Evolutionary conservation across 139 green algal species (phyloP).

Genomic region (Chlamydomonas asymmetrica): DNA sequence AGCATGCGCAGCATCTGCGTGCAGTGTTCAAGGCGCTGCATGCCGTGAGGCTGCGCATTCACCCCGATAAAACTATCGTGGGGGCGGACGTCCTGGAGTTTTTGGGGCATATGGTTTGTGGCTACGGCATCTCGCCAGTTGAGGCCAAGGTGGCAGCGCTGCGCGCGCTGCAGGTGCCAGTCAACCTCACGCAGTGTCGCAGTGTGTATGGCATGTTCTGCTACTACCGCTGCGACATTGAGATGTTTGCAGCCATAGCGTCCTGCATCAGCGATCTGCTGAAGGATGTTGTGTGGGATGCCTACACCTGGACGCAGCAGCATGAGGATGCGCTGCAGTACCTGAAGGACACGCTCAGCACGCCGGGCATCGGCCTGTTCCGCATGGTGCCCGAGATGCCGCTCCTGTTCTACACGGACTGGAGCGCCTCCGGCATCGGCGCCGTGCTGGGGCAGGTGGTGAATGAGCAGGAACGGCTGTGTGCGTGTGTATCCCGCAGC

Average conservation of each 20-base stretch:
- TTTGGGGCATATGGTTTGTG: conserved; percentile 39
- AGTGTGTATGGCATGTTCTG: background rate
- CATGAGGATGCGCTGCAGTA: conserved; percentile 2
- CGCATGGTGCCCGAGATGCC: too few species aligned
- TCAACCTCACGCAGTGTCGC: too few species aligned
- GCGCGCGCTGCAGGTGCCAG: too few species aligned
- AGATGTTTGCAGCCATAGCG: conserved; percentile 4
- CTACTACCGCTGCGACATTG: background rate
- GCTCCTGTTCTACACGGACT: too few species aligned
- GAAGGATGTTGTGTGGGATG: conserved; percentile 8
- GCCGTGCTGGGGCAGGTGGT: conserved; percentile 39
- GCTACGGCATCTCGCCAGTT: background rate
- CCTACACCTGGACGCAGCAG: background rate
- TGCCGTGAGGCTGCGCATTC: conserved; percentile 3
- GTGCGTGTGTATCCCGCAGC: conserved; percentile 23
- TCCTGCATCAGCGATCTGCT: background rate
- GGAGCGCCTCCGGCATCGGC: conserved; percentile 12
- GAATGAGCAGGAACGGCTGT: conserved; percentile 29
- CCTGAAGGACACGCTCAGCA: conserved; percentile 9
- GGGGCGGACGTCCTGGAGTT: conserved; percentile 17
- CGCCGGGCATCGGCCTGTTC: conserved; percentile 4
- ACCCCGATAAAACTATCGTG: conserved; percentile 31
- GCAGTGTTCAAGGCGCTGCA: conserved; percentile 10
- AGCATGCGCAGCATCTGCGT: conserved; percentile 14
- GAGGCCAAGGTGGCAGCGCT: background rate